These are phyloP conservation scores for Sclerotinia nivalis DNA, from an alignment of 2,329 filamentous ascomycete genomes.

Conservation along the genomic window DNA sequence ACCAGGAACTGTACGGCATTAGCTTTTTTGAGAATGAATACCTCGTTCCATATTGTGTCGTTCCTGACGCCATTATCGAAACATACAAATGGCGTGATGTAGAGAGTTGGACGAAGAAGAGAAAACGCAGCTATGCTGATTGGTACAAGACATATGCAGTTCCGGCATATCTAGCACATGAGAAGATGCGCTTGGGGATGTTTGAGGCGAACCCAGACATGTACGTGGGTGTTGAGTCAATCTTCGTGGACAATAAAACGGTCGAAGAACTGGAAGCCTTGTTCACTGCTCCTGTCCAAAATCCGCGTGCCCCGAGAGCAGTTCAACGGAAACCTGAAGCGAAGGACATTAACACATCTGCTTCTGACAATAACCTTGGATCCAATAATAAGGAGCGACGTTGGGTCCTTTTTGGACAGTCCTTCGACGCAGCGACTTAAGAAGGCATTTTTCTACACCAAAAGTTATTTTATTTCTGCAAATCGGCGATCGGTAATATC, in stretches of 20 bases:
- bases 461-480: neutral
- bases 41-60: neutral
- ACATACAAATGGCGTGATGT: neutral
- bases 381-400: neutral
- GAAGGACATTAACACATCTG: neutral
- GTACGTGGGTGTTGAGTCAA: neutral
- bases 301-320: neutral
- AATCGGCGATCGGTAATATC: neutral
- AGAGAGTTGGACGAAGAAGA: neutral
- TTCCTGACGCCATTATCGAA: neutral
- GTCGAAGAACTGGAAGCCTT: neutral
- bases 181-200: neutral
- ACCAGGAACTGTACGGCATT: neutral
- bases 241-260: neutral
- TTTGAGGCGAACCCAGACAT: neutral
- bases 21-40: conserved; percentile 6
- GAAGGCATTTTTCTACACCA: neutral
- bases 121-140: neutral
- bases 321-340: neutral
- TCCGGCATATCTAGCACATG: neutral
- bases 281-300: neutral
- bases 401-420: neutral
- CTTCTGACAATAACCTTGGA: neutral
- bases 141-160: neutral
- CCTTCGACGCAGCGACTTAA: neutral